phyloP scores from a whole-genome alignment of 352 stramenopile genomes.

The Achlya hypogyna region DNA sequence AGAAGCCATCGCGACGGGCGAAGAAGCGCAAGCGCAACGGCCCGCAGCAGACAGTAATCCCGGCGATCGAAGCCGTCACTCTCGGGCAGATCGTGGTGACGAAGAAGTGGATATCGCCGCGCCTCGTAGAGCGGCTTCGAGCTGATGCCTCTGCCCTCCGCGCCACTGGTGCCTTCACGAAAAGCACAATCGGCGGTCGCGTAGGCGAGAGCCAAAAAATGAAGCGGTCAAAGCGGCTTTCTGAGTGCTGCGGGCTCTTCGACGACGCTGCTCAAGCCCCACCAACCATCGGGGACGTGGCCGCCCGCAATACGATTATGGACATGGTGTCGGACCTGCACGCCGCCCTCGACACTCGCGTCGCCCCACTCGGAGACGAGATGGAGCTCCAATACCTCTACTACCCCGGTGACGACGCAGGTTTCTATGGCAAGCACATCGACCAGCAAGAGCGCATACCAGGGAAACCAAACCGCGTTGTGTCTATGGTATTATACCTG shows the following conservation, averaged over 20 bases:
- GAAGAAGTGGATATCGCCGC: neutral
- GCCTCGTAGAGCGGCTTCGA: neutral
- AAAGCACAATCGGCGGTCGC: slow-evolving; percentile 5
- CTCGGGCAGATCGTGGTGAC: neutral
- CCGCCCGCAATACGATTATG: neutral
- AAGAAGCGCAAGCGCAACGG: neutral
- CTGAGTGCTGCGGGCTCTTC: slow-evolving; percentile 15
- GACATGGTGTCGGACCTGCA: slow-evolving; percentile 1
- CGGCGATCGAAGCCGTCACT: neutral
- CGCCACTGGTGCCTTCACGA: slow-evolving; percentile 1
- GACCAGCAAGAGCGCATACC: slow-evolving; percentile 14
- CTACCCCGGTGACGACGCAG: slow-evolving; percentile 9
- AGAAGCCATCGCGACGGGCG: neutral
- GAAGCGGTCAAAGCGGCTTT: slow-evolving; percentile 1
- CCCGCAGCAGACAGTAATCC: neutral
- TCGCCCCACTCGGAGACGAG: neutral
- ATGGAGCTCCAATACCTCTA: slow-evolving; percentile 17
- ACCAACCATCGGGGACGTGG: neutral
- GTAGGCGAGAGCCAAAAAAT: slow-evolving; percentile 8
- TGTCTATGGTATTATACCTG: slow-evolving; percentile 14
- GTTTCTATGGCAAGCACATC: slow-evolving; percentile 18
- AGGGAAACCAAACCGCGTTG: slow-evolving; percentile 6
- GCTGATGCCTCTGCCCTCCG: neutral
- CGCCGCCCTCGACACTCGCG: neutral
- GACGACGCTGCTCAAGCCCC: neutral